These are phyloP conservation scores for Athelia psychrophila DNA, from an alignment of 1,284 basidiomycete genomes.

Conservation along the genomic window DNA sequence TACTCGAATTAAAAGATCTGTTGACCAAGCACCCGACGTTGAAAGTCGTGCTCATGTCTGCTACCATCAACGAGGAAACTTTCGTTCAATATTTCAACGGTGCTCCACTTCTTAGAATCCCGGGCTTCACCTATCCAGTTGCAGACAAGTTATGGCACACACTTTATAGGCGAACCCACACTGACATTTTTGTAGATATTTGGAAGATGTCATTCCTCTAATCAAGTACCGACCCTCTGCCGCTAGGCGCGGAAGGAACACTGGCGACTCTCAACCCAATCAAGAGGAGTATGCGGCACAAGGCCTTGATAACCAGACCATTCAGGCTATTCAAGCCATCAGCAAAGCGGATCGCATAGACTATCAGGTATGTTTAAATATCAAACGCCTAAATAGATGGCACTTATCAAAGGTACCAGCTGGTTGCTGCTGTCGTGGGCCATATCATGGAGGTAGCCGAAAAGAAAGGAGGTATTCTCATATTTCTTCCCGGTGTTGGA, in stretches of 20 bases:
- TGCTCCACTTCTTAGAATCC: conserved; percentile 82
- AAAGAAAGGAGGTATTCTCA: conserved; percentile 67
- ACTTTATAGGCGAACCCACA: no score
- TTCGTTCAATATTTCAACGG: conserved; percentile 81
- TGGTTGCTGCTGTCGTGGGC: conserved; percentile 67
- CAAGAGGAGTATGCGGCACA: conserved; percentile 45
- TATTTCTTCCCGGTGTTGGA: conserved; percentile 88
- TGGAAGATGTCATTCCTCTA: conserved; percentile 73
- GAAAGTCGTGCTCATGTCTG: conserved; percentile 86
- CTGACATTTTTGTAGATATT: conserved; percentile 47
- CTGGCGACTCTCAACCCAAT: conserved; percentile 48
- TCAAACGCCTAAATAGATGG: neutral
- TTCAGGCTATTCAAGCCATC: conserved; percentile 61
- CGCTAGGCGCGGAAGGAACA: conserved; percentile 35
- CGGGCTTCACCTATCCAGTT: conserved; percentile 82
- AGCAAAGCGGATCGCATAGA: conserved; percentile 69
- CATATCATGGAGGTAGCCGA: conserved; percentile 60
- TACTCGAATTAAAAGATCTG: conserved; percentile 83
- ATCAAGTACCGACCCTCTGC: conserved; percentile 46
- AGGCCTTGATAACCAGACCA: conserved; percentile 52
- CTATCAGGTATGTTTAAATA: conserved; percentile 49
- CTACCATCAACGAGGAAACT: conserved; percentile 86
- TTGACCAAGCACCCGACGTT: conserved; percentile 68
- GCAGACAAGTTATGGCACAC: conserved; percentile 54
- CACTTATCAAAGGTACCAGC: conserved; percentile 33